Evolutionary conservation across 2,329 filamentous ascomycete species (phyloP).

Genomic region (Botrytis tulipae): DNA sequence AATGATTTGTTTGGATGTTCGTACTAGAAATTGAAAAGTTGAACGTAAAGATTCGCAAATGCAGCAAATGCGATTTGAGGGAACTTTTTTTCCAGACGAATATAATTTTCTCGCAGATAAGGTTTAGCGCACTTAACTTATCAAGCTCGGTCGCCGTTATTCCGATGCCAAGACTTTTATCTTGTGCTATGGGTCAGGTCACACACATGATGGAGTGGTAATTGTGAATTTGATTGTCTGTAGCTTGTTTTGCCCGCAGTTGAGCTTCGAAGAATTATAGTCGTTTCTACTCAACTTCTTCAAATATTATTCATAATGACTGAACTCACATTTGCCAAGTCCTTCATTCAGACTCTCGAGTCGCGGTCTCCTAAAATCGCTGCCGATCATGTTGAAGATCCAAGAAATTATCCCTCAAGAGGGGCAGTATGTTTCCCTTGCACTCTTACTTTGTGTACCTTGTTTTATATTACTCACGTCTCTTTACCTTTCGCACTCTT

Average conservation of each 20-base stretch:
- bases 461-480: not conserved
- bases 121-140: constrained; percentile 25
- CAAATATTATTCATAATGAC: constrained; percentile 55
- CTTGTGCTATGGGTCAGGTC: not conserved
- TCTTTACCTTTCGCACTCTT: not conserved
- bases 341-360: constrained; percentile 79
- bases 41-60: constrained; percentile 18
- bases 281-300: not conserved
- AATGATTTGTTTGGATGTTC: constrained; percentile 23
- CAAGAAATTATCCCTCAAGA: constrained; percentile 71
- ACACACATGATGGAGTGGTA: not conserved
- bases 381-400: constrained; percentile 88
- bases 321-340: constrained; percentile 82
- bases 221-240: not conserved
- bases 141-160: constrained; percentile 20
- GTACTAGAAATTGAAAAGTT: constrained; percentile 17
- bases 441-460: not conserved
- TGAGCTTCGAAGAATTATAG: not conserved
- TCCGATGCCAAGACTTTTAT: constrained; percentile 25
- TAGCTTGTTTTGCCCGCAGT: not conserved
- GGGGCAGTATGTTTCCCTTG: constrained; percentile 62
- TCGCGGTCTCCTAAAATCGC: constrained; percentile 75
- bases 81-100: constrained; percentile 28
- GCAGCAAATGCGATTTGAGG: constrained; percentile 16
- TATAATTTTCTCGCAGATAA: constrained; percentile 30